Evolutionary conservation across 1,284 basidiomycete species (phyloP).

Genomic region (Ustilago shanxiensis): DNA sequence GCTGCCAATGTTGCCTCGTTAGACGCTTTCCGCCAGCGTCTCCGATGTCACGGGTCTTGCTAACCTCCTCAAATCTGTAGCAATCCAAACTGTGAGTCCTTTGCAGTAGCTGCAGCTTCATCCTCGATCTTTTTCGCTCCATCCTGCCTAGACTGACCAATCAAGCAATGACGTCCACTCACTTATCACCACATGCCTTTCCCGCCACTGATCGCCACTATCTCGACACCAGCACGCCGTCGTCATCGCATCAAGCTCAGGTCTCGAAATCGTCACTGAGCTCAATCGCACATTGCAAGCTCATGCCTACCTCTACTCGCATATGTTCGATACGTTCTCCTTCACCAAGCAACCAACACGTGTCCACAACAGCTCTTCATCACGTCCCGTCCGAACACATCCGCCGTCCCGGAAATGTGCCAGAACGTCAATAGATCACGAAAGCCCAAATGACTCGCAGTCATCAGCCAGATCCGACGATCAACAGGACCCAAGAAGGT

Average conservation of each 20-base stretch:
- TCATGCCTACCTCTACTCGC: constrained; percentile 84
- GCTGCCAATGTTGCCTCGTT: neutral
- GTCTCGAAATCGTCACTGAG: constrained; percentile 87
- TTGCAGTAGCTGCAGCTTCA: neutral
- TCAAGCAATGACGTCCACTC: no score
- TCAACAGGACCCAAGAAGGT: neutral
- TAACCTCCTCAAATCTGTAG: constrained; percentile 48
- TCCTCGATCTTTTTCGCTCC: neutral
- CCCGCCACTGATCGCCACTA: neutral
- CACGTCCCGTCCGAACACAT: neutral
- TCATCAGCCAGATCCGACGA: constrained; percentile 8
- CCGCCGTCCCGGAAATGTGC: constrained; percentile 17
- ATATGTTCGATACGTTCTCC: constrained; percentile 82
- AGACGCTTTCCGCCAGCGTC: constrained; percentile 37
- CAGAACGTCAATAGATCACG: neutral
- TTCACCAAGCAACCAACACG: constrained; percentile 73
- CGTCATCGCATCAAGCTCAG: constrained; percentile 78
- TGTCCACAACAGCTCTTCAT: neutral
- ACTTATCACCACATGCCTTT: neutral
- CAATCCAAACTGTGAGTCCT: constrained; percentile 31
- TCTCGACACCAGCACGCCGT: constrained; percentile 73
- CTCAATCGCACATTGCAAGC: constrained; percentile 83
- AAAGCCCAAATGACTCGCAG: neutral
- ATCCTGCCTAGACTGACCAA: neutral
- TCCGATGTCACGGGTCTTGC: constrained; percentile 50